Evolutionary conservation across 1,139 yeast genomes (phyloP).

Genomic region (Geotrichum phurueaensis): DNA sequence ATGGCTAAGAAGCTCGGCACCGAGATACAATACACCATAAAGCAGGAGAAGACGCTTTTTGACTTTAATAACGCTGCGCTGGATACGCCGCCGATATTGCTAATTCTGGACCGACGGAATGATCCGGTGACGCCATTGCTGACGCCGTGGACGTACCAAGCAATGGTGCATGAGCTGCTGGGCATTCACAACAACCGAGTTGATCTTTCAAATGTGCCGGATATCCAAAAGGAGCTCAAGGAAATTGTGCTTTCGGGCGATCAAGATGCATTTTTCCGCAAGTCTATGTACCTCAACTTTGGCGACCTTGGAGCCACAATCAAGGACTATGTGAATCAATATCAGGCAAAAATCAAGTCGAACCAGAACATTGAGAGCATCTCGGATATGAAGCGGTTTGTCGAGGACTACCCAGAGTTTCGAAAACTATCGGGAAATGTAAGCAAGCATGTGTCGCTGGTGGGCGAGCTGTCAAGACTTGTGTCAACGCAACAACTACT

Average conservation of each 20-base stretch:
- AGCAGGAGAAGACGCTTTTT: constrained; percentile 49
- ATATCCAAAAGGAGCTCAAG: constrained; percentile 44
- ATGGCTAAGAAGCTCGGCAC: constrained; percentile 64
- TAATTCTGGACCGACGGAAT: constrained; percentile 76
- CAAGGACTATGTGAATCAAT: constrained; percentile 76
- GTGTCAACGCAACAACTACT: constrained; percentile 61
- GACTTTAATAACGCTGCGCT: constrained; percentile 48
- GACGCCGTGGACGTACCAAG: constrained; percentile 96
- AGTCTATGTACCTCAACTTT: constrained; percentile 80
- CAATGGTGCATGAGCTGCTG: constrained; percentile 90
- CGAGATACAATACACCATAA: constrained; percentile 44
- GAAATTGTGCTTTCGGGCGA: constrained; percentile 60
- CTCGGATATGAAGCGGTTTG: constrained; percentile 81
- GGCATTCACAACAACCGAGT: constrained; percentile 80
- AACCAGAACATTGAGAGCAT: constrained; percentile 67
- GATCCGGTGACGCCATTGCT: constrained; percentile 92
- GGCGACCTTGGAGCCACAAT: constrained; percentile 91
- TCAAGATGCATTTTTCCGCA: constrained; percentile 70
- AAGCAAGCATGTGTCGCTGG: constrained; percentile 87
- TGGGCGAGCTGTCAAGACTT: constrained; percentile 70
- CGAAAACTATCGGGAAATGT: constrained; percentile 81
- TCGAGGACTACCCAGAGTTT: constrained; percentile 90
- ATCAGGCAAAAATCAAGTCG: constrained; percentile 73
- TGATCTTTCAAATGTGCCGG: constrained; percentile 47
- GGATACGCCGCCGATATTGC: constrained; percentile 67